Conservation (phyloP, 495 filamentous ascomycete species). For the Rhypophila decipiens region DNA sequence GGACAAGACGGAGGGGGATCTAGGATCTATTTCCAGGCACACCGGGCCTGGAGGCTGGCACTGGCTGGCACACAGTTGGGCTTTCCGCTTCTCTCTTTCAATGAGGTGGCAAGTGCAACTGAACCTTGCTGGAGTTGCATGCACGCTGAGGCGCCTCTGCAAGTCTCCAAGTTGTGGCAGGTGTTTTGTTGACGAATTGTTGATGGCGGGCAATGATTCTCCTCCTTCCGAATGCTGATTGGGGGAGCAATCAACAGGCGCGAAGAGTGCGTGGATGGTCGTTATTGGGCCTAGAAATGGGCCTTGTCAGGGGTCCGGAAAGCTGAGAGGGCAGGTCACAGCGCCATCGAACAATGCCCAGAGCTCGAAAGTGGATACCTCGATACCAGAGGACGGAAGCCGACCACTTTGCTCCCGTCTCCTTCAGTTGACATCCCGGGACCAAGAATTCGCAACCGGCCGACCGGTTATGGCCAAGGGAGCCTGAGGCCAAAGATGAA, state of each 20-base stretch:
- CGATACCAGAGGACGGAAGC: too few species aligned
- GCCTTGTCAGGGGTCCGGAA: conserved; percentile 6
- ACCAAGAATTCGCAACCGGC: too few species aligned
- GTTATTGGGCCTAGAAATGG: conserved; percentile 21
- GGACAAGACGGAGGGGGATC: too few species aligned
- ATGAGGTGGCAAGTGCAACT: conserved; percentile 3
- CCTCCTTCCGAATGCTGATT: conserved; percentile 18
- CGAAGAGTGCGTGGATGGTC: conserved; percentile 20
- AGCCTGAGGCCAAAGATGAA: too few species aligned
- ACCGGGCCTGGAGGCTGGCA: too few species aligned
- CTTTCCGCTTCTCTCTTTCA: conserved; percentile 3
- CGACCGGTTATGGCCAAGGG: too few species aligned
- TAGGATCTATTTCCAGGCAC: conserved; percentile 21
- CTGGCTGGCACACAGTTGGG: too few species aligned
- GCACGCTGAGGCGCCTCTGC: conserved; percentile 5
- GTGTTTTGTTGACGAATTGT: conserved; percentile 15
- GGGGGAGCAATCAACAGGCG: conserved; percentile 22
- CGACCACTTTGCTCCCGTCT: too few species aligned
- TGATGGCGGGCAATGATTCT: conserved; percentile 14
- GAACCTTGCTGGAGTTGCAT: too few species aligned
- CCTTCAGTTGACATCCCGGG: too few species aligned
- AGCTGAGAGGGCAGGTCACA: conserved; percentile 5
- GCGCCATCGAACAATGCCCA: too few species aligned
- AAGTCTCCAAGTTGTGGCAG: conserved; percentile 16
- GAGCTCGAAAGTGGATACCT: too few species aligned